phyloP scores from a whole-genome alignment of 257 asterid genomes.

The Solanum gracilifrons region DNA sequence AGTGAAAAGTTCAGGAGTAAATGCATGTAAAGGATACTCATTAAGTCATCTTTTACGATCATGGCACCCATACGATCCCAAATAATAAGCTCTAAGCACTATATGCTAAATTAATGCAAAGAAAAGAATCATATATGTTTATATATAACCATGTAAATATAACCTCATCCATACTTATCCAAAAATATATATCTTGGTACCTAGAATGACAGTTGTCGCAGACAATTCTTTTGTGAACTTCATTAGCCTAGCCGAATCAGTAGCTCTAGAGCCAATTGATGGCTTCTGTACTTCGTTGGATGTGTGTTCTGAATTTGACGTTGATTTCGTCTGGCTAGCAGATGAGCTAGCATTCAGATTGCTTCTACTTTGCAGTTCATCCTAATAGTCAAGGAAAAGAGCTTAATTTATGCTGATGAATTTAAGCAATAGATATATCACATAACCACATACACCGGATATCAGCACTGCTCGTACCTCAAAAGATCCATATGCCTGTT shows the following conservation, averaged over 20 bases:
- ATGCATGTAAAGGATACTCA: neutral
- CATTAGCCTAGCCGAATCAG: slow-evolving; percentile 90
- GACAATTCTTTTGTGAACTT: slow-evolving; percentile 87
- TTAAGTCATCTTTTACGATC: neutral
- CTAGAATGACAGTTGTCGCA: slow-evolving; percentile 62
- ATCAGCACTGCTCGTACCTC: slow-evolving; percentile 33
- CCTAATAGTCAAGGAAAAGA: slow-evolving; percentile 32
- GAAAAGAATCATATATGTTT: neutral
- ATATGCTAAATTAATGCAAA: neutral
- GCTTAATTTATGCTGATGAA: neutral
- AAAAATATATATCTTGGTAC: slow-evolving; percentile 21
- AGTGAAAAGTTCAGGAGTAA: neutral
- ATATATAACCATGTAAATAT: neutral
- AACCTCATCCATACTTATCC: neutral
- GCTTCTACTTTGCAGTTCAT: slow-evolving; percentile 48
- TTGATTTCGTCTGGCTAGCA: slow-evolving; percentile 25
- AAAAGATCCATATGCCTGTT: slow-evolving; percentile 28
- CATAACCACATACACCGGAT: neutral
- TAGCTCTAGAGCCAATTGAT: slow-evolving; percentile 81
- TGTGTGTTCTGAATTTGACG: slow-evolving; percentile 30
- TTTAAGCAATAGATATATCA: neutral
- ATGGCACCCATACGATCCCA: neutral
- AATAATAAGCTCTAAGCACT: neutral
- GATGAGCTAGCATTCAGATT: slow-evolving; percentile 43
- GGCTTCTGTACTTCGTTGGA: slow-evolving; percentile 50